Evolutionary conservation across 352 stramenopile genomes (phyloP), one percentile per base, ranked within the genome.

Genomic region (Proteromonas lacertae): DNA sequence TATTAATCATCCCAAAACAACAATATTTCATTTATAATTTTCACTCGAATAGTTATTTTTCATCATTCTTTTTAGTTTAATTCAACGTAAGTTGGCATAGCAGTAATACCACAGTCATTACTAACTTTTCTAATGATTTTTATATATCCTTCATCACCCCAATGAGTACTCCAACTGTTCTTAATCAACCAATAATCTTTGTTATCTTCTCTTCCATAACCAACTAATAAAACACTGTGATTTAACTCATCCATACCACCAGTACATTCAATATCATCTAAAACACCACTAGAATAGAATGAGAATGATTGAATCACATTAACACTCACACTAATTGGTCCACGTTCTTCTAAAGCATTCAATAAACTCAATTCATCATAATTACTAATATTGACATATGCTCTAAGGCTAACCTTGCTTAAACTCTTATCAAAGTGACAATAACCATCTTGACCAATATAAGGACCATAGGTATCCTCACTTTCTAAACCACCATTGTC

Each of bases 131-230:
- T 74, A 6, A 69, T 52, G 3, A 93, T 45, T 12, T 58, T 60
- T 28, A 94, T 81, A 61, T 83, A 92, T 21, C 79, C 79, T 8
- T 71, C 48, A 35, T 81, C 63, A 40, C 79, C 79, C 76, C 76
- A 93, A 13, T 45, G 55, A 1, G 50, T 48, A 20, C 80, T 80
- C 80, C 79, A 93, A 22, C 79, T 88, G 56, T 96, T 96, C 55
- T 90, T 91, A 4, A 95, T n/a, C n/a, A n/a, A n/a, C n/a, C n/a
- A n/a, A n/a, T n/a, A n/a, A n/a, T n/a, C n/a, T n/a, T n/a, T n/a
- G 35, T 71, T 59, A 10, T 54, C 12, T 82, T 35, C 75, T 10
- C 43, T 64, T 31, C 73, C 76, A 47, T 90, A 93, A 6, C 75
- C 75, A 7, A 92, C 74, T 12, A 64, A 65, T 37, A 89, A 53